These are phyloP conservation scores for Nothopassalora personata DNA, from an alignment of 2,329 filamentous ascomycete species.

Conservation along the genomic window DNA sequence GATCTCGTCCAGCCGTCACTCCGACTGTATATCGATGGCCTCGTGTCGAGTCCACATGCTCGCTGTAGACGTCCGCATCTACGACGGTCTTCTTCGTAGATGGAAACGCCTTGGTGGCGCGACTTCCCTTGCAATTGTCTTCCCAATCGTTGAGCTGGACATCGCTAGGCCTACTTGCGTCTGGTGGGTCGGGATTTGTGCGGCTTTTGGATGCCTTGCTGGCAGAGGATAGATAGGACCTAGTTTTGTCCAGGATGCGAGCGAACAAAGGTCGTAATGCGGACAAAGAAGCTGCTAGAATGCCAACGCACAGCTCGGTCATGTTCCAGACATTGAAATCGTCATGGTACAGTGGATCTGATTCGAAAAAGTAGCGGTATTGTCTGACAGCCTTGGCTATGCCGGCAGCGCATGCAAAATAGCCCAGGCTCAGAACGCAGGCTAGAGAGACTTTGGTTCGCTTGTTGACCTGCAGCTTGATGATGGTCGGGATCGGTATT, in stretches of 20 bases:
- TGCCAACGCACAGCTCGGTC: slow-evolving; percentile 43
- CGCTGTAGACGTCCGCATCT: neutral
- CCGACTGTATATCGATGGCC: slow-evolving; percentile 6
- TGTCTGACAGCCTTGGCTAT: slow-evolving; percentile 41
- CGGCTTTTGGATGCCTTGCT: slow-evolving; percentile 4
- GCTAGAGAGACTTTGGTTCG: slow-evolving; percentile 39
- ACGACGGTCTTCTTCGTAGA: slow-evolving; percentile 1
- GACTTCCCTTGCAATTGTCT: neutral
- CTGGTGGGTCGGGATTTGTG: slow-evolving; percentile 8
- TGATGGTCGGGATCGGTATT: slow-evolving; percentile 41
- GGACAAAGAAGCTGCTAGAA: slow-evolving; percentile 41
- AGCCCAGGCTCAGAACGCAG: slow-evolving; percentile 35
- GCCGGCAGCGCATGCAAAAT: slow-evolving; percentile 40
- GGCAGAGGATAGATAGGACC: slow-evolving; percentile 5
- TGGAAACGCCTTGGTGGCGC: neutral
- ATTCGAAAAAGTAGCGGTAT: slow-evolving; percentile 31
- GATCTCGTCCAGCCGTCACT: slow-evolving; percentile 9
- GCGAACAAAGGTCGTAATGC: slow-evolving; percentile 32
- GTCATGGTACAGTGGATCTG: slow-evolving; percentile 36
- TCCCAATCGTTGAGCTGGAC: slow-evolving; percentile 3
- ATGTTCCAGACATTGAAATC: slow-evolving; percentile 43
- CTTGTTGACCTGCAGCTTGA: slow-evolving; percentile 40
- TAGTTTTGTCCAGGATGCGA: slow-evolving; percentile 15
- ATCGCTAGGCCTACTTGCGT: slow-evolving; percentile 1
- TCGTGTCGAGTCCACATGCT: neutral